A percentile compares a stretch with the other conserved stretches of the same genome.
phyloP scores from a whole-genome alignment of 129 eudicot species.

The Tanacetum coccineum region DNA sequence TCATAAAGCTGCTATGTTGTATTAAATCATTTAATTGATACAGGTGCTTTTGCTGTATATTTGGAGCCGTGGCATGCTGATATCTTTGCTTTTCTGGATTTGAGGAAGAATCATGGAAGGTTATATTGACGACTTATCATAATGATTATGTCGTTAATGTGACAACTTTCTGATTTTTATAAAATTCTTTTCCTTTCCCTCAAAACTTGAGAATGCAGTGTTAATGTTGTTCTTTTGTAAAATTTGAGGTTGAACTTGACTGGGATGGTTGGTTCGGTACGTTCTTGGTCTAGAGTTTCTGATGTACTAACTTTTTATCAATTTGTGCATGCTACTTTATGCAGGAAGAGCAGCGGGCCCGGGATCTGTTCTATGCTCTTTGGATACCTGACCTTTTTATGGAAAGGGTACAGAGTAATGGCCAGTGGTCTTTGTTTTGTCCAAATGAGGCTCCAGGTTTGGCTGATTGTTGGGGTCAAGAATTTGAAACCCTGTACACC shows the following conservation, averaged over 20 bases:
- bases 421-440: too few species aligned
- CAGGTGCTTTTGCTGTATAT: too few species aligned
- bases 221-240: background rate
- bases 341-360: slow-evolving; percentile 92
- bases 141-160: background rate
- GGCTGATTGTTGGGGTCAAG: slow-evolving; percentile 96
- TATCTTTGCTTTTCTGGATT: slow-evolving; percentile 69
- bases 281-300: background rate
- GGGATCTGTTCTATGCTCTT: slow-evolving; percentile 89
- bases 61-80: slow-evolving; percentile 45
- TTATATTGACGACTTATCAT: slow-evolving; percentile 21
- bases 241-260: background rate
- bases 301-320: background rate
- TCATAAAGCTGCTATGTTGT: too few species aligned
- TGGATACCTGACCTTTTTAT: slow-evolving; percentile 97
- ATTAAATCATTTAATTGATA: too few species aligned
- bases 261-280: background rate
- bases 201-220: too few species aligned
- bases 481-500: too few species aligned
- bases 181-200: too few species aligned
- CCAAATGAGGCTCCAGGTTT: slow-evolving; percentile 92
- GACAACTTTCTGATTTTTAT: background rate
- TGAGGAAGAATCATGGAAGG: slow-evolving; percentile 97
- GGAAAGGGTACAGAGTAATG: too few species aligned
- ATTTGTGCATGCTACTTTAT: background rate